phyloP scores from a whole-genome alignment of 23 red algal species.

The Gracilaria gracilis region DNA sequence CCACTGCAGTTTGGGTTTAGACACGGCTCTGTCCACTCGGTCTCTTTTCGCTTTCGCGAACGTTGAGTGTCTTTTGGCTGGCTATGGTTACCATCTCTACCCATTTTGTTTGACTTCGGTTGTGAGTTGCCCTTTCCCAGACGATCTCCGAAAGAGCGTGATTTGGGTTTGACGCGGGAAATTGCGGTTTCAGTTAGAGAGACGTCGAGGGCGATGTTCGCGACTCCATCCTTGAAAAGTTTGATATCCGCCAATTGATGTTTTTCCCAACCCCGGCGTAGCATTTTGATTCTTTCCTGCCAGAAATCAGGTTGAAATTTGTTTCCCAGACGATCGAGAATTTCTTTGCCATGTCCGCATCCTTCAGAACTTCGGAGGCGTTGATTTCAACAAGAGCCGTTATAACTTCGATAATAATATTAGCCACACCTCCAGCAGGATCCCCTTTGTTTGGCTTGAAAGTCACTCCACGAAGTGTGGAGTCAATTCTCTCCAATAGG shows the following conservation, averaged over 20 bases:
- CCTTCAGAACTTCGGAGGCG: conserved; percentile 27
- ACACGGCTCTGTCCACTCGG: not conserved
- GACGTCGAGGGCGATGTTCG: not conserved
- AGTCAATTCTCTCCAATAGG: conserved; percentile 32
- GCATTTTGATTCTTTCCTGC: conserved; percentile 6
- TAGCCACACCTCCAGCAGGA: conserved; percentile 14
- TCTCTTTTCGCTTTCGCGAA: not conserved
- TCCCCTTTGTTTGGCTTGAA: not conserved
- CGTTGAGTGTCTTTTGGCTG: not conserved
- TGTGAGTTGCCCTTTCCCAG: too few relatives aligned
- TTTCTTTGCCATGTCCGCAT: not conserved
- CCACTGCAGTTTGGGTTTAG: conserved; percentile 18
- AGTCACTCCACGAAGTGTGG: not conserved
- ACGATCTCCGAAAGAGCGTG: not conserved
- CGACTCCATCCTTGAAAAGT: not conserved
- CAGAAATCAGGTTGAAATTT: not conserved
- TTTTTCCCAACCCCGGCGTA: not conserved
- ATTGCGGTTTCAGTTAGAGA: not conserved
- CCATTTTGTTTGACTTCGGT: not conserved
- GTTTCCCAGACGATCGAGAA: not conserved
- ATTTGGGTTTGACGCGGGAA: not conserved
- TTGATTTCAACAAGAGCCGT: conserved; percentile 42
- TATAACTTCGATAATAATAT: conserved; percentile 38
- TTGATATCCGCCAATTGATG: not conserved
- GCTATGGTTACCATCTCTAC: not conserved